Percentiles rank a stretch among this genome's conserved stretches.
Evolutionary conservation across 2,329 filamentous ascomycete species (phyloP).

Genomic region (Anthostomella pinea): DNA sequence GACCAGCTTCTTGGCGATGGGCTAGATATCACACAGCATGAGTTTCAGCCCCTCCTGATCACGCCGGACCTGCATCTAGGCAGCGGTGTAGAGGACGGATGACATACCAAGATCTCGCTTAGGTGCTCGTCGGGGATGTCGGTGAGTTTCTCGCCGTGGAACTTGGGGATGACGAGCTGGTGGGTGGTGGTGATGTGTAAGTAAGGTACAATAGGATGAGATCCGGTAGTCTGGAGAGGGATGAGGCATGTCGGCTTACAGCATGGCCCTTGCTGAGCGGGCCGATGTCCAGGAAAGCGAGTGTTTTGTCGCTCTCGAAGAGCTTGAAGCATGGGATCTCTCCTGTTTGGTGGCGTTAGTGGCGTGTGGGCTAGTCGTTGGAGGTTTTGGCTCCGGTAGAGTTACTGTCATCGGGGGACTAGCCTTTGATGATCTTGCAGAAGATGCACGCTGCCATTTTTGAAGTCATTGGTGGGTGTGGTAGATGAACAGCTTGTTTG

Average conservation of each 20-base stretch:
- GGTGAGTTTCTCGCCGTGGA: constrained; percentile 84
- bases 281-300: constrained; percentile 95
- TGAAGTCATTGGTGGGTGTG: constrained; percentile 26
- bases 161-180: constrained; percentile 93
- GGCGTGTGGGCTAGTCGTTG: background rate
- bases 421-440: constrained; percentile 96
- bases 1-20: constrained; percentile 84
- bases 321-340: constrained; percentile 97
- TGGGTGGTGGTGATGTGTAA: constrained; percentile 1
- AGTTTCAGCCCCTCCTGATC: background rate
- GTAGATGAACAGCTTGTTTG: constrained; percentile 5
- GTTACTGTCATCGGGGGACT: constrained; percentile 9
- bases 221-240: background rate
- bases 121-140: constrained; percentile 92
- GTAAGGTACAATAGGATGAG: background rate
- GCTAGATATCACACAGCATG: constrained; percentile 38
- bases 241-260: constrained; percentile 52
- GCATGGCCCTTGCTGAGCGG: constrained; percentile 86
- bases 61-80: background rate
- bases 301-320: constrained; percentile 87
- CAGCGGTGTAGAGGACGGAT: background rate
- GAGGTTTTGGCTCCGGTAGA: background rate
- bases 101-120: constrained; percentile 70
- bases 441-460: constrained; percentile 79
- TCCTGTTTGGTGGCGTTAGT: constrained; percentile 49